Percentiles rank a stretch among this genome's conserved stretches.
These are phyloP conservation scores for Aspergillus sclerotialis DNA, from an alignment of 2,329 filamentous ascomycete species.

Conservation along the genomic window DNA sequence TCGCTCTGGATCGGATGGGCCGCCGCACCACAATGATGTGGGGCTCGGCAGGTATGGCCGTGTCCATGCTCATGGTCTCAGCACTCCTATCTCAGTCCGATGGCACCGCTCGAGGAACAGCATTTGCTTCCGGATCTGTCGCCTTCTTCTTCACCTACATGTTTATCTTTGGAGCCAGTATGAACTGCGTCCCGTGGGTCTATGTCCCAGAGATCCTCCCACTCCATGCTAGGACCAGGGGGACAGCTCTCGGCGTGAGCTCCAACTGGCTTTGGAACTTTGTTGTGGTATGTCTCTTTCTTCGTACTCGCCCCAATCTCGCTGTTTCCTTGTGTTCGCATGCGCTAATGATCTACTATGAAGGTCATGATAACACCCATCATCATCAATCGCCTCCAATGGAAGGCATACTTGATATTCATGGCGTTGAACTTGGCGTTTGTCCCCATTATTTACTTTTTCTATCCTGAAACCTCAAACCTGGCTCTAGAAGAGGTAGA, in stretches of 20 bases:
- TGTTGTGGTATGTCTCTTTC: slow-evolving; percentile 22
- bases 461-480: slow-evolving; percentile 41
- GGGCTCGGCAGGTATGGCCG: slow-evolving; percentile 23
- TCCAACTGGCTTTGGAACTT: slow-evolving; percentile 39
- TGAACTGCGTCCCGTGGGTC: slow-evolving; percentile 46
- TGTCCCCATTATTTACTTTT: slow-evolving; percentile 38
- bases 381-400: slow-evolving; percentile 23
- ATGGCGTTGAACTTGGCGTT: slow-evolving; percentile 28
- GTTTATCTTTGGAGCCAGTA: slow-evolving; percentile 38
- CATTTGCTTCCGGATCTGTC: slow-evolving; percentile 40
- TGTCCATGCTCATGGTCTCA: slow-evolving; percentile 32
- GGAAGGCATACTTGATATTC: slow-evolving; percentile 32
- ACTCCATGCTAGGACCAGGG: slow-evolving; percentile 43
- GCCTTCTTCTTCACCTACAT: slow-evolving; percentile 45
- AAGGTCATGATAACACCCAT: slow-evolving; percentile 28
- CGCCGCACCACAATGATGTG: slow-evolving; percentile 29
- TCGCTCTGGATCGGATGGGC: slow-evolving; percentile 38
- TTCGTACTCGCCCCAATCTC: too few species aligned
- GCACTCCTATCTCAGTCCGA: slow-evolving; percentile 8
- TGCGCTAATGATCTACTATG: too few species aligned
- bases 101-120: too few species aligned
- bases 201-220: slow-evolving; percentile 47
- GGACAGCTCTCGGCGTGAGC: too few species aligned
- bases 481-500: slow-evolving; percentile 41
- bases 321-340: too few species aligned